phyloP scores from a whole-genome alignment of 2,329 filamentous ascomycete genomes.

The Cyphellophora attinorum region DNA sequence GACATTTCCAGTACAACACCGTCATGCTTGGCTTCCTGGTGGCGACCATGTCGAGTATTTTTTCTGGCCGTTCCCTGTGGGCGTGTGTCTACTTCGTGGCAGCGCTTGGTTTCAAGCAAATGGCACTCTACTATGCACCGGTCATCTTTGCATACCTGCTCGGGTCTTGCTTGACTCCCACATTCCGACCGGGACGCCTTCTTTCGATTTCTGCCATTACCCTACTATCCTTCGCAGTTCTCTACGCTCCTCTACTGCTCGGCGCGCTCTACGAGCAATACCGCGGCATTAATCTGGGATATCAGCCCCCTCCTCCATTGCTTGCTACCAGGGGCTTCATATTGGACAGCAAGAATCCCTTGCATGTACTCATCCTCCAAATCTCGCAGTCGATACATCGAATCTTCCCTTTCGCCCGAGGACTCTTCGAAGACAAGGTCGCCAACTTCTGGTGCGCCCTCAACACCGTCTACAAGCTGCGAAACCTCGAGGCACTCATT shows the following conservation, averaged over 20 bases:
- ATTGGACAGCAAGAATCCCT: conserved; percentile 55
- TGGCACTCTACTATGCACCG: conserved; percentile 96
- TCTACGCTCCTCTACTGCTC: conserved; percentile 66
- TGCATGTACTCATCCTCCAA: conserved; percentile 70
- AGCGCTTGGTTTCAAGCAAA: conserved; percentile 96
- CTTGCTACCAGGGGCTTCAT: conserved; percentile 49
- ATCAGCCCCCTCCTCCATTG: conserved; percentile 51
- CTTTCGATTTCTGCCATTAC: conserved; percentile 68
- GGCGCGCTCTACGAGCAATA: conserved; percentile 62
- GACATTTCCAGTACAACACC: conserved; percentile 96
- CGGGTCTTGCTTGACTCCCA: conserved; percentile 72
- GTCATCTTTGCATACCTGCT: conserved; percentile 86
- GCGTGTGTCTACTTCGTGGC: conserved; percentile 87
- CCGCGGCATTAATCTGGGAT: conserved; percentile 51
- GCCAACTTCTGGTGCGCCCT: conserved; percentile 96
- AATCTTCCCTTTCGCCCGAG: conserved; percentile 93
- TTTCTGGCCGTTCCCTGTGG: conserved; percentile 79
- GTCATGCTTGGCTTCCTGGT: conserved; percentile 92
- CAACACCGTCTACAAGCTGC: conserved; percentile 68
- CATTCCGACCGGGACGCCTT: conserved; percentile 57
- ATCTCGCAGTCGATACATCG: conserved; percentile 76
- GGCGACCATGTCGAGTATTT: conserved; percentile 77
- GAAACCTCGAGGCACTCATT: conserved; percentile 53
- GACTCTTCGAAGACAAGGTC: conserved; percentile 96
- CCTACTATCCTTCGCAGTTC: conserved; percentile 58